Evolutionary conservation across 805 yeast species (phyloP).

Genomic region (Isabelozyma heimii): DNA sequence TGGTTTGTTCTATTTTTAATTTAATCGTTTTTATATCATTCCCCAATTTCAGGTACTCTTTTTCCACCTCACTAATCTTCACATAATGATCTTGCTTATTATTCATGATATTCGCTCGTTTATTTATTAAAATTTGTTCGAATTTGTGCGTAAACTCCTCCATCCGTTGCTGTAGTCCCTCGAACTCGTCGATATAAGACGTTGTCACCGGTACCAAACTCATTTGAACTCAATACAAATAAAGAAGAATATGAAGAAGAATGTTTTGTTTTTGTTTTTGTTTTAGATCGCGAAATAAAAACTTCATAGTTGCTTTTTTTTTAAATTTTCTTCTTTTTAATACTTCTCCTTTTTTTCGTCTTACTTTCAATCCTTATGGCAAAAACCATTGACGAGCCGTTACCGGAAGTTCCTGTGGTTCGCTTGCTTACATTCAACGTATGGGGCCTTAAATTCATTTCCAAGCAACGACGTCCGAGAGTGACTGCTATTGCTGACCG

Average conservation of each 20-base stretch:
- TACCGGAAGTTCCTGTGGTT: constrained; percentile 15
- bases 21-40: constrained; percentile 26
- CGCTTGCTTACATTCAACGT: constrained; percentile 68
- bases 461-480: constrained; percentile 66
- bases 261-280: not conserved
- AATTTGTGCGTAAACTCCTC: constrained; percentile 32
- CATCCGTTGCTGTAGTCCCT: constrained; percentile 34
- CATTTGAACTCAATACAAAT: not conserved
- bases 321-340: too few relatives aligned
- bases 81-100: constrained; percentile 32
- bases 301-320: not conserved
- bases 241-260: not conserved
- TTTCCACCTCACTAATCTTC: constrained; percentile 26
- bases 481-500: constrained; percentile 71
- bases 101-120: constrained; percentile 28
- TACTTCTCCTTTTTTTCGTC: not conserved
- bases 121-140: constrained; percentile 29
- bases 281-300: not conserved
- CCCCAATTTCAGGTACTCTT: constrained; percentile 8
- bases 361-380: not conserved
- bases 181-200: constrained; percentile 27
- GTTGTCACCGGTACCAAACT: not conserved
- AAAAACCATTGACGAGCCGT: not conserved
- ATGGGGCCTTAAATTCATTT: constrained; percentile 88
- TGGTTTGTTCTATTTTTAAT: constrained; percentile 22